Evolutionary conservation across 768 basidiomycete species (phyloP), one percentile per base, ranked within the genome.

Genomic region (Suillus tomentosus): DNA sequence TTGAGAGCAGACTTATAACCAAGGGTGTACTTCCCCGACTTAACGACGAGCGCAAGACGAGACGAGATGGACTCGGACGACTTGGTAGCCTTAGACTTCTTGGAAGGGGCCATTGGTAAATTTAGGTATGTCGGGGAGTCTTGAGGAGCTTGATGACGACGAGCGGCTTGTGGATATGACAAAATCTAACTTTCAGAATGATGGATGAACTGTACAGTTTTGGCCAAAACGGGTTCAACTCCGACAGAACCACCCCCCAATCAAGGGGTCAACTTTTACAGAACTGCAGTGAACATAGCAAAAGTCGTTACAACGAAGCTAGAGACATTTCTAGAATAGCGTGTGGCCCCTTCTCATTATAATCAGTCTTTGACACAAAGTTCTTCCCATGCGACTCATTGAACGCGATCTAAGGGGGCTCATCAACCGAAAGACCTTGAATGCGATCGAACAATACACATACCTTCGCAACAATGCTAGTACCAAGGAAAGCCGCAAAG

Each of bases 1-100:
- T 99, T 98, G 74, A 99, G 84, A 60, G 96, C 94, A 67, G 94
- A 94, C 82, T 99, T 99, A 90, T 98, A 98, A 66, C 97, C 97
- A 66, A 99, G 84, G 62, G 86, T 84, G 88, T 95, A 99, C 81
- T 98, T 96, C 70, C 96, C 96, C 69, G 96, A 98, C 86, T 99
- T 99, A 79, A 98, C 95, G 77, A 97, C 96, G 74, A 99, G 94
- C 60, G 91, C 88, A 65, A 96, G 90, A 74, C 91, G 89, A 71
- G 95, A 87, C 70, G 94, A 82, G 80, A 98, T 96, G 71, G 92
- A 95, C 84, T 97, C 95, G 73, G 88, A 91, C 70, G 89, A 90
- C 83, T 97, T 98, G 74, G 94, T 76, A 43, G 95, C 85, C 82
- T 97, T 98, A 74, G 92, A 91, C 83, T 96, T 97, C 82, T 95